Conservation (phyloP, 2,329 filamentous ascomycete genomes). For the Sporothrix luriei region DNA sequence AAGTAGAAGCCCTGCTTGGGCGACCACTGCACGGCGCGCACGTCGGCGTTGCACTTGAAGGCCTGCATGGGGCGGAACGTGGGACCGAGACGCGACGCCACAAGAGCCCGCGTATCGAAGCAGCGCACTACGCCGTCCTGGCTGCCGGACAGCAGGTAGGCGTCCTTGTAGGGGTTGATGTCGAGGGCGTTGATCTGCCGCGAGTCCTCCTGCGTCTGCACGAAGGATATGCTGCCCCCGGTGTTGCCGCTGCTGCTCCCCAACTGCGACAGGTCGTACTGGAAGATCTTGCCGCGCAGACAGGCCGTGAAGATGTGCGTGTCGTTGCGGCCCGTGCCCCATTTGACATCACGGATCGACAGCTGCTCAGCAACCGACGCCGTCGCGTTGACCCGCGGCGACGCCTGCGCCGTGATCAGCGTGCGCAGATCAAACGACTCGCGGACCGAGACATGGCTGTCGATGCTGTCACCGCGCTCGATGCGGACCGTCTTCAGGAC, state of each 20-base stretch:
- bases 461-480: conserved; percentile 44
- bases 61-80: conserved; percentile 54
- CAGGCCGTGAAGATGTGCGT: conserved; percentile 64
- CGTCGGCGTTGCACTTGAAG: conserved; percentile 61
- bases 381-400: conserved; percentile 47
- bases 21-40: conserved; percentile 67
- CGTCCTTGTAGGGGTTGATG: conserved; percentile 62
- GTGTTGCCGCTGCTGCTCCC: conserved; percentile 47
- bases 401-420: conserved; percentile 54
- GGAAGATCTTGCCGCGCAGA: conserved; percentile 65
- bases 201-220: conserved; percentile 63
- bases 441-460: conserved; percentile 46
- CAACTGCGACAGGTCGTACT: conserved; percentile 61
- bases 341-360: conserved; percentile 65
- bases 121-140: conserved; percentile 65
- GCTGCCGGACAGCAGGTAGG: conserved; percentile 63
- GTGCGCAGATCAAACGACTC: conserved; percentile 63
- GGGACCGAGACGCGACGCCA: conserved; percentile 52
- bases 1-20: conserved; percentile 63
- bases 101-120: conserved; percentile 59
- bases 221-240: conserved; percentile 53
- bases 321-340: conserved; percentile 52
- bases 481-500: conserved; percentile 63
- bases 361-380: conserved; percentile 58
- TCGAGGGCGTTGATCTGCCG: conserved; percentile 66